Percentiles rank a stretch among this genome's conserved stretches.
These are phyloP conservation scores for Collybia sp. DNA, from an alignment of 768 basidiomycete genomes.

Conservation along the genomic window DNA sequence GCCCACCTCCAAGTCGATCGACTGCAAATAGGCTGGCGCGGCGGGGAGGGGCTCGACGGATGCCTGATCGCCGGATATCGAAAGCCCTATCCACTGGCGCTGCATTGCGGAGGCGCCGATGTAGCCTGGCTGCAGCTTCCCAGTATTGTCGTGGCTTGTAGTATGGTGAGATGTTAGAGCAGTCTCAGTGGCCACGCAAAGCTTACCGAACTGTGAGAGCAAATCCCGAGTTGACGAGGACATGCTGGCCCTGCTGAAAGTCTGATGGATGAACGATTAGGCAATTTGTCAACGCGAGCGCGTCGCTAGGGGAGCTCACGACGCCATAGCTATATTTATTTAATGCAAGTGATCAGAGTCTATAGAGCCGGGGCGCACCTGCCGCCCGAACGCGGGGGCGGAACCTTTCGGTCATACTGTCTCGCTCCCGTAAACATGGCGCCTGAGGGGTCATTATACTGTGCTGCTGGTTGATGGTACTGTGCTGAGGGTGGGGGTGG, in stretches of 20 bases:
- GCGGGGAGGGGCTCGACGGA: constrained; percentile 58
- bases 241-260: constrained; percentile 69
- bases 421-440: constrained; percentile 47
- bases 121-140: constrained; percentile 58
- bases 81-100: constrained; percentile 88
- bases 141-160: constrained; percentile 73
- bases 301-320: constrained; percentile 55
- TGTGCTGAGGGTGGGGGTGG: constrained; percentile 36
- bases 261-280: constrained; percentile 77
- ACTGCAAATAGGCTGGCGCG: constrained; percentile 63
- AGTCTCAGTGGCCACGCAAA: neutral
- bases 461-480: constrained; percentile 28
- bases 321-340: constrained; percentile 43
- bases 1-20: constrained; percentile 76
- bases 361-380: constrained; percentile 10
- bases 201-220: constrained; percentile 71
- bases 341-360: neutral
- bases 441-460: constrained; percentile 50
- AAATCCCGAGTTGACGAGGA: constrained; percentile 67
- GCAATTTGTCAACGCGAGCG: constrained; percentile 76
- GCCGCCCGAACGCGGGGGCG: constrained; percentile 26
- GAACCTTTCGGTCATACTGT: constrained; percentile 33
- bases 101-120: constrained; percentile 78
- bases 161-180: neutral
- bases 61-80: constrained; percentile 70